Percentiles rank a stretch among this genome's conserved stretches.
Evolutionary conservation across 2,329 filamentous ascomycete genomes (phyloP).

Genomic region (Pseudopyricularia javanii): DNA sequence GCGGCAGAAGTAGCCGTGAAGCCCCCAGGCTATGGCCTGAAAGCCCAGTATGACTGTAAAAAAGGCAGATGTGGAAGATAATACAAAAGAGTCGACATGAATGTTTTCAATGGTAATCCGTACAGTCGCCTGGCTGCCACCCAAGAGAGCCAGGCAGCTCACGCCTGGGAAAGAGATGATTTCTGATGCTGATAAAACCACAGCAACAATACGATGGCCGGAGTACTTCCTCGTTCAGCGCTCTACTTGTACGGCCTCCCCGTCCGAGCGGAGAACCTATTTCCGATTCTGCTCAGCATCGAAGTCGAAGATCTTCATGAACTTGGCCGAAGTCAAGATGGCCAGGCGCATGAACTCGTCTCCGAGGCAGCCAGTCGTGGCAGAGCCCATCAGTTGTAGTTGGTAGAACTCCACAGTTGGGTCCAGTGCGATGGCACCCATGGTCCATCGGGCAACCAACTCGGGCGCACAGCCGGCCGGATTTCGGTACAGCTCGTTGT

Average conservation of each 20-base stretch:
- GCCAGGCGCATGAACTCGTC: neutral
- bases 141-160: no score
- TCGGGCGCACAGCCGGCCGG: neutral
- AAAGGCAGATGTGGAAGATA: no score
- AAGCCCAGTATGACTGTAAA: no score
- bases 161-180: no score
- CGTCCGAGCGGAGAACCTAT: neutral
- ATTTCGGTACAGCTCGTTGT: neutral
- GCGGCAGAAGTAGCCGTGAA: no score
- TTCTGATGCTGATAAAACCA: no score
- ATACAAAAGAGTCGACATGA: no score
- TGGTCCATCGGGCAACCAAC: neutral
- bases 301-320: conserved; percentile 1
- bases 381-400: neutral
- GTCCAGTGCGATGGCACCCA: neutral
- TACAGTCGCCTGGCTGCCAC: no score
- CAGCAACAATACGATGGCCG: no score
- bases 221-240: no score
- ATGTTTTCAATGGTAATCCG: no score
- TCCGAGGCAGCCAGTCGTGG: neutral
- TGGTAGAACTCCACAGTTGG: neutral
- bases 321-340: neutral
- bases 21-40: no score
- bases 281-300: neutral
- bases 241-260: neutral